Percentiles rank a stretch among this genome's conserved stretches.
phyloP scores from a whole-genome alignment of 305 asterid species.

The Rubia balearica region DNA sequence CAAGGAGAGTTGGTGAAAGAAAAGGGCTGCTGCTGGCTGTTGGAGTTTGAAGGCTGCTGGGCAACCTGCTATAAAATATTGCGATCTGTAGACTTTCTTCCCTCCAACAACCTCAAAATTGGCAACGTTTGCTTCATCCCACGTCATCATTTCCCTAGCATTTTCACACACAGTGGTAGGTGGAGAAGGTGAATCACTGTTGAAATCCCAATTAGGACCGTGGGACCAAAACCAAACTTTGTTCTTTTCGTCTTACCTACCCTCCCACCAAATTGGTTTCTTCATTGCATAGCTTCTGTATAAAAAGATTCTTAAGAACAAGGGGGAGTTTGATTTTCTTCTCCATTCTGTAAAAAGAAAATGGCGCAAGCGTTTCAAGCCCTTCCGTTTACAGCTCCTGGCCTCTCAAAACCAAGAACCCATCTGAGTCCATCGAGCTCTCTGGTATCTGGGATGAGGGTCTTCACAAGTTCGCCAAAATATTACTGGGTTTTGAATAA shows the following conservation, averaged over 20 bases:
- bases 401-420: conserved; percentile 30
- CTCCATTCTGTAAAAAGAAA: background rate
- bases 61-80: background rate
- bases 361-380: conserved; percentile 56
- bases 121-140: background rate
- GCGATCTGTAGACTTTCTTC: background rate
- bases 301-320: background rate
- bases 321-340: background rate
- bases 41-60: background rate
- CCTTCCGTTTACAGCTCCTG: conserved; percentile 35
- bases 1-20: background rate
- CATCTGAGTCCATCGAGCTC: conserved; percentile 37
- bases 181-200: conserved; percentile 14
- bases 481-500: conserved; percentile 36
- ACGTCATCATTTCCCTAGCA: background rate
- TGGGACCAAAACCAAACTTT: conserved; percentile 14
- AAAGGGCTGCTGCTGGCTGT: background rate
- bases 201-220: conserved; percentile 2
- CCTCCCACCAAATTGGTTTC: background rate
- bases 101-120: background rate
- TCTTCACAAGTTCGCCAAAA: conserved; percentile 31
- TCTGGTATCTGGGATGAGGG: conserved; percentile 43
- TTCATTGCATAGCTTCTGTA: background rate
- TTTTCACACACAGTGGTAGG: conserved; percentile 17
- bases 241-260: conserved; percentile 9